Percentiles rank a stretch among this genome's conserved stretches.
Conservation (phyloP, 768 basidiomycete genomes). For the Suillus hirtellus region DNA sequence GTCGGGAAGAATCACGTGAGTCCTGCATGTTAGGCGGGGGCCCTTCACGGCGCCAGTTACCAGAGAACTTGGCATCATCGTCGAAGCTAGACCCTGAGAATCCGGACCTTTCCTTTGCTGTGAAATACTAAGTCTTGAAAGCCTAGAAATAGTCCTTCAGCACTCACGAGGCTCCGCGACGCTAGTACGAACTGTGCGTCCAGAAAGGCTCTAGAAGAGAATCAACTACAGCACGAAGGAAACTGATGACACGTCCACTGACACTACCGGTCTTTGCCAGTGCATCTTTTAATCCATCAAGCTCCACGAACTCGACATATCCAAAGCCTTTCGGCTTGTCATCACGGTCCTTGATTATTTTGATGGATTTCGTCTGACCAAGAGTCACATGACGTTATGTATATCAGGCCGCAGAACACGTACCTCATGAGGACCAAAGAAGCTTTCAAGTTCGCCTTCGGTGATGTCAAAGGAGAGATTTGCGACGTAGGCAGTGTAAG, state of each 20-base stretch:
- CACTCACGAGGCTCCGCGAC: conserved; percentile 95
- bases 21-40: conserved; percentile 72
- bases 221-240: background rate
- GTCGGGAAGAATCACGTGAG: conserved; percentile 64
- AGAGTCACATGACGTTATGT: background rate
- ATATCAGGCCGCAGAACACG: conserved; percentile 17
- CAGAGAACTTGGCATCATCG: conserved; percentile 82
- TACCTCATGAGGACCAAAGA: conserved; percentile 72
- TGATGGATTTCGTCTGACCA: conserved; percentile 72
- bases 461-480: conserved; percentile 93
- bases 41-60: conserved; percentile 84
- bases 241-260: conserved; percentile 29
- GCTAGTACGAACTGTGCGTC: conserved; percentile 82
- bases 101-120: conserved; percentile 76
- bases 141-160: conserved; percentile 7
- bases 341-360: conserved; percentile 91
- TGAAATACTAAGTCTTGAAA: conserved; percentile 15
- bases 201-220: conserved; percentile 58
- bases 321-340: conserved; percentile 98
- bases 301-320: conserved; percentile 90
- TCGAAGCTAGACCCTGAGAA: conserved; percentile 52
- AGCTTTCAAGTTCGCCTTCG: conserved; percentile 77
- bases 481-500: conserved; percentile 96
- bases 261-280: conserved; percentile 71
- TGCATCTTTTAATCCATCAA: conserved; percentile 85